Percentiles rank a stretch among this genome's conserved stretches.
These are phyloP conservation scores for Tuber indicum DNA, from an alignment of 495 filamentous ascomycete species.

Conservation along the genomic window DNA sequence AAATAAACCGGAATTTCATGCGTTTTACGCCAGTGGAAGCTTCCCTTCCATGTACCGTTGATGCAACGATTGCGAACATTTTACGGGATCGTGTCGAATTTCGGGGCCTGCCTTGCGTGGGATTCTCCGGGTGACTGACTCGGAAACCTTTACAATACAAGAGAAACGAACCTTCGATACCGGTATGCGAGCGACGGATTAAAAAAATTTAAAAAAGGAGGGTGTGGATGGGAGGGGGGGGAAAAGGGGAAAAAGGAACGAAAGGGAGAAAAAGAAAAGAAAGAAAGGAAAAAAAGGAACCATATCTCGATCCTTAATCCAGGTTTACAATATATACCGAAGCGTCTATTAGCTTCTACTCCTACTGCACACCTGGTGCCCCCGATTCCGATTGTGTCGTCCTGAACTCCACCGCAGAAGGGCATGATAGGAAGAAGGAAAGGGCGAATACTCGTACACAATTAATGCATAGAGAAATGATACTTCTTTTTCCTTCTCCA, in stretches of 20 bases:
- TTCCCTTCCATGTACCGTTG: background rate
- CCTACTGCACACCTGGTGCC: background rate
- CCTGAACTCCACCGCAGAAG: background rate
- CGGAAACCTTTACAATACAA: background rate
- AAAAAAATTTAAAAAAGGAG: background rate
- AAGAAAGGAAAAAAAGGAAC: background rate
- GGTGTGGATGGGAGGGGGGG: background rate
- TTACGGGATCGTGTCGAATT: background rate
- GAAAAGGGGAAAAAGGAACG: background rate
- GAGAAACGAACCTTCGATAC: background rate
- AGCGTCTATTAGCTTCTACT: background rate
- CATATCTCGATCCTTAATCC: background rate
- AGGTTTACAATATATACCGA: background rate
- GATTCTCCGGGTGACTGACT: background rate
- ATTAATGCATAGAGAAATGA: background rate
- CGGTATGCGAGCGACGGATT: background rate
- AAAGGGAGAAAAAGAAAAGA: background rate
- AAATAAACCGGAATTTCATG: background rate
- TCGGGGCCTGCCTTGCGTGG: background rate
- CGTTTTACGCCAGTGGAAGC: background rate
- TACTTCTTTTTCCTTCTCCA: background rate
- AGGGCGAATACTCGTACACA: background rate
- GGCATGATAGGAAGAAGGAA: background rate
- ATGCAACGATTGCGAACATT: background rate
- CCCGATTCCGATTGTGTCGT: background rate